Base-by-base conservation (phyloP, 1,284 basidiomycete species). In the Lentinula novae-zelandiae region DNA sequence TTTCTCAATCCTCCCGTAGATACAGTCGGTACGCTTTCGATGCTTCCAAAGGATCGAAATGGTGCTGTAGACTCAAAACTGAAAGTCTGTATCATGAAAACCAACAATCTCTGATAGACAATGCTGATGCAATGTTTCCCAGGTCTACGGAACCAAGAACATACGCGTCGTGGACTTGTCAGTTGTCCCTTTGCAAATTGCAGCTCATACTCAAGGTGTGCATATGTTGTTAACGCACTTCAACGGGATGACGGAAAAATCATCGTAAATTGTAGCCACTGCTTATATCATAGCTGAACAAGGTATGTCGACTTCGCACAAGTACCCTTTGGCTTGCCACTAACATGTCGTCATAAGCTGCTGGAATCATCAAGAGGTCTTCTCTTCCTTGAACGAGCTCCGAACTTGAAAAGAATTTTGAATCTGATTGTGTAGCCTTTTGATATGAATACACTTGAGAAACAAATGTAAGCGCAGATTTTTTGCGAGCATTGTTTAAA, bases 1-100 rank as follows among this genome's bases (percentile, higher is more conserved):
- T 46, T 10, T 39, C 8, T 40, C 22, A 8, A 8, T 40, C 39
- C 9, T 36, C 20, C 33, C 39, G 15, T 53, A 78, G 76, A 81
- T 62, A 73, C 73, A 1, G 64, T 70, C 34, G 78, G 77, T 2
- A 73, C 76, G 5, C 81, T 78, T 59, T 79, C 85, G 0, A 88
- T 89, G 86, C 74, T 88, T 46, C 87, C 87, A 12, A 69, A 75
- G 44, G 76, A 79, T 31, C 73, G 80, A 60, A 81, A 82, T 36
- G 87, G 87, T 62, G 87, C 75, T 10, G 75, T 77, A 8, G 71
- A 74, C 57, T 65, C 70, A 1, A 66, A 66, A 1, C 60, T 75
- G 8, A 78, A 78, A 64, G 76, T 86, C 27, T 27, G 27, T 27
- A 27, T 27, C 22, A 38, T 67, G 15, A 5, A 17, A n/a, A 17